Conservation (phyloP, 768 basidiomycete species). For the Gyrodon lividus region DNA sequence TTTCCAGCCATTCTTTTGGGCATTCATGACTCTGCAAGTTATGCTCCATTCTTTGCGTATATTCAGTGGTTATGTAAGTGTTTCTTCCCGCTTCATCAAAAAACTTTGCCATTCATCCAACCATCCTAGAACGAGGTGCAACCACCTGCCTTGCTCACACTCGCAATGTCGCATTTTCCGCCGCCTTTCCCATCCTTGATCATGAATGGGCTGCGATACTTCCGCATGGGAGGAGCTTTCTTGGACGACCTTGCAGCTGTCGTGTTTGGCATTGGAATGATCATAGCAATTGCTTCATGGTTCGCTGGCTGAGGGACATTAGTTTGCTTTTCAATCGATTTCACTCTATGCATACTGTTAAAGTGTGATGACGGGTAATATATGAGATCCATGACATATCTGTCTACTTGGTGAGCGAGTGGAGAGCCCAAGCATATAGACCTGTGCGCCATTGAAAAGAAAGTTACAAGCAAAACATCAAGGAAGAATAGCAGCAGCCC, state of each 20-base stretch:
- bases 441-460: neutral
- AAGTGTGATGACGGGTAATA: slow-evolving; percentile 5
- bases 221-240: slow-evolving; percentile 64
- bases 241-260: slow-evolving; percentile 71
- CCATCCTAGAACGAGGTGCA: slow-evolving; percentile 51
- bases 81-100: neutral
- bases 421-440: neutral
- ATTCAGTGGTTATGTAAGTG: slow-evolving; percentile 64
- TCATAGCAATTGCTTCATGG: slow-evolving; percentile 55
- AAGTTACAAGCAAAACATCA: slow-evolving; percentile 11
- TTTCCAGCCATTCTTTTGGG: slow-evolving; percentile 78
- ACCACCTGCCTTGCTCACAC: slow-evolving; percentile 56
- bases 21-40: slow-evolving; percentile 70
- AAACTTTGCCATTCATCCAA: slow-evolving; percentile 6
- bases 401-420: neutral
- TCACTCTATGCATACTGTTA: neutral
- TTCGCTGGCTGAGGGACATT: slow-evolving; percentile 21
- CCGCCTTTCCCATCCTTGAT: slow-evolving; percentile 62
- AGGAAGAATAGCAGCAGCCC: slow-evolving; percentile 40
- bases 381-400: slow-evolving; percentile 1
- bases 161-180: slow-evolving; percentile 67
- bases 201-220: slow-evolving; percentile 60
- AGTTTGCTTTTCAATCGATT: slow-evolving; percentile 2
- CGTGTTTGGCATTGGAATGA: slow-evolving; percentile 69
- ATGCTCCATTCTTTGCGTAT: slow-evolving; percentile 70